A percentile compares a stretch with the other conserved stretches of the same genome.
Evolutionary conservation across 805 yeast species (phyloP).

Genomic region (Barnettozyma californica): DNA sequence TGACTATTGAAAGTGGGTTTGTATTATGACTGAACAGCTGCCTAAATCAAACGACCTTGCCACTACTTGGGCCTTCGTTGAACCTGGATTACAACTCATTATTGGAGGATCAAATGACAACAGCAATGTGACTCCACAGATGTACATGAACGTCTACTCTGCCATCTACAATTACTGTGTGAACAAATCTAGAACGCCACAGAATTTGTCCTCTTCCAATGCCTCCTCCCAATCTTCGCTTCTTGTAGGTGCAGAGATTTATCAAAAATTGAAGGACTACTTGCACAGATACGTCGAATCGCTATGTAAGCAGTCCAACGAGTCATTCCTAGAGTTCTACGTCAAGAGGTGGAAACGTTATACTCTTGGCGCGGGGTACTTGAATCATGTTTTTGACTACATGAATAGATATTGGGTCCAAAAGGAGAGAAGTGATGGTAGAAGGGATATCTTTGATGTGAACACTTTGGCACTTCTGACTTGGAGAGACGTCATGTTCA

Average conservation of each 20-base stretch:
- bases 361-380: conserved; percentile 84
- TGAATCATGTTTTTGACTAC: conserved; percentile 91
- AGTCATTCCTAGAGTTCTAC: conserved; percentile 73
- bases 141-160: conserved; percentile 88
- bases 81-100: conserved; percentile 68
- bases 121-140: conserved; percentile 50
- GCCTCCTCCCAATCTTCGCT: conserved; percentile 32
- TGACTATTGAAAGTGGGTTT: neutral
- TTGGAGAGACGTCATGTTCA: conserved; percentile 84
- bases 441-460: conserved; percentile 85
- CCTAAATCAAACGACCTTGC: conserved; percentile 58
- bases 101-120: conserved; percentile 57
- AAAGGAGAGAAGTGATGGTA: conserved; percentile 91
- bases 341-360: conserved; percentile 86
- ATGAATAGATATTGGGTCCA: conserved; percentile 97
- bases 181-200: conserved; percentile 57
- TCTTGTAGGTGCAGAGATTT: conserved; percentile 87
- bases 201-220: conserved; percentile 23
- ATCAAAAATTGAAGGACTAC: conserved; percentile 63
- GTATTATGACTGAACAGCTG: conserved; percentile 16
- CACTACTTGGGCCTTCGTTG: conserved; percentile 74
- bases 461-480: conserved; percentile 80
- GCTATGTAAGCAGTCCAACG: conserved; percentile 48
- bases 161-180: conserved; percentile 92
- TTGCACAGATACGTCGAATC: conserved; percentile 52